A percentile compares a stretch with the other conserved stretches of the same genome.
These are phyloP conservation scores for Chamaecyparis obtusa DNA, from an alignment of 75 land plant species.

Conservation along the genomic window DNA sequence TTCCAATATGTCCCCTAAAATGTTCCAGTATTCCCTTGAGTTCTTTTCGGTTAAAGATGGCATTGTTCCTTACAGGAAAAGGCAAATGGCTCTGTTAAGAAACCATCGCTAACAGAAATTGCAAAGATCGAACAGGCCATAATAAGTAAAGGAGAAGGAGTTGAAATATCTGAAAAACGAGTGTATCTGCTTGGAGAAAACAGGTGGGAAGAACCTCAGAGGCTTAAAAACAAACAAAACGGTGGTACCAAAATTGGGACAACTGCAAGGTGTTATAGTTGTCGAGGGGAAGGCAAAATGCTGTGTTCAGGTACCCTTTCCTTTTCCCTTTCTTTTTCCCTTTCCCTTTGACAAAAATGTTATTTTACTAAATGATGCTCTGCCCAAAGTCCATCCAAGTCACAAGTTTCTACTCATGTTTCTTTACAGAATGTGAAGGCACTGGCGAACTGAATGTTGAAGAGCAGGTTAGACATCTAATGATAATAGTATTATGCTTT, in stretches of 20 bases:
- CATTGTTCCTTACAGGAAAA: conserved; percentile 19
- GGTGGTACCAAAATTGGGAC: conserved; percentile 14
- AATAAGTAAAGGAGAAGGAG: conserved; percentile 17
- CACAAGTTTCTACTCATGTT: background rate
- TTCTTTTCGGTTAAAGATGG: background rate
- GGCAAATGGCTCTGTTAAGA: conserved; percentile 36
- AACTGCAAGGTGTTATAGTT: conserved; percentile 56
- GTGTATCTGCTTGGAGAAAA: conserved; percentile 98
- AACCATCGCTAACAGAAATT: conserved; percentile 33
- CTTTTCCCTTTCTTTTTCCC: background rate
- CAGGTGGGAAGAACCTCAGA: conserved; percentile 93
- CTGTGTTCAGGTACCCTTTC: conserved; percentile 69
- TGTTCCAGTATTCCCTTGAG: background rate
- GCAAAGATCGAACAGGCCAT: conserved; percentile 33
- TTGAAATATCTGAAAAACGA: conserved; percentile 40
- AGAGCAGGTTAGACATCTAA: conserved; percentile 51
- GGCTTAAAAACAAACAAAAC: conserved; percentile 39
- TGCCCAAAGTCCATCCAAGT: too few species aligned
- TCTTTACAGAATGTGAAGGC: conserved; percentile 90
- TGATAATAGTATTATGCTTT: conserved; percentile 1
- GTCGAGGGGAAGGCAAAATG: conserved; percentile 77
- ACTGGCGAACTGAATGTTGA: conserved; percentile 92
- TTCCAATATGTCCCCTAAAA: background rate
- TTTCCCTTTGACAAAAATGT: too few species aligned
- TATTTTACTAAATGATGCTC: too few species aligned